These are phyloP conservation scores for Quercus gilva DNA, from an alignment of 306 rosid species.

Conservation along the genomic window DNA sequence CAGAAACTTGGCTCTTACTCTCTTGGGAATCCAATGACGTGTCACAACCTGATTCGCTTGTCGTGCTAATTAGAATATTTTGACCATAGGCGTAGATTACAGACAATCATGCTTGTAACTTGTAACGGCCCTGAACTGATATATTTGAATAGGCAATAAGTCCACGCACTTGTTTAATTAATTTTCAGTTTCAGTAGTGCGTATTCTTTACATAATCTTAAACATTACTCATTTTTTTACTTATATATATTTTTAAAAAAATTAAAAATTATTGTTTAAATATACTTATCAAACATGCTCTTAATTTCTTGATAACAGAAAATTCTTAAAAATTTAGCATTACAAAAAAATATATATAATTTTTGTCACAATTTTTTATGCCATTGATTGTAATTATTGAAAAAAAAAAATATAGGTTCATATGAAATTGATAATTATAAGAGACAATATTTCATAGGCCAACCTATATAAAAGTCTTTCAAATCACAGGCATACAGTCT, in stretches of 20 bases:
- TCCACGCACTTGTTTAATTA: not conserved
- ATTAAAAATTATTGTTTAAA: no score
- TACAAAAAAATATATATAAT: no score
- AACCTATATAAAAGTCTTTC: no score
- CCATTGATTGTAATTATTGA: no score
- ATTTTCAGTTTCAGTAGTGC: not conserved
- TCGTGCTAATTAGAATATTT: not conserved
- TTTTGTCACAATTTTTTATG: no score
- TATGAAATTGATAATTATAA: no score
- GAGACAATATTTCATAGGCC: rapidly evolving
- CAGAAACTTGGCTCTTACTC: not conserved
- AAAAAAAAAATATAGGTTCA: no score
- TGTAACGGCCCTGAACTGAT: conserved; percentile 21
- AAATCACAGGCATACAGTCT: no score
- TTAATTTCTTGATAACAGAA: not conserved
- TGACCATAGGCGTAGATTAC: not conserved
- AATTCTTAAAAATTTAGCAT: no score
- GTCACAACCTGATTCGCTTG: not conserved
- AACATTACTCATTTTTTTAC: no score
- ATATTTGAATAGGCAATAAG: not conserved
- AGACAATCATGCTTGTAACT: conserved; percentile 3
- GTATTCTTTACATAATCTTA: not conserved
- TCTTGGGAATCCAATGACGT: not conserved
- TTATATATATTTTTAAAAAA: no score
- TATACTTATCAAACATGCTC: no score